These are phyloP conservation scores for Vitellaria paradoxa DNA, from an alignment of 179 eudicot species.

Conservation along the genomic window DNA sequence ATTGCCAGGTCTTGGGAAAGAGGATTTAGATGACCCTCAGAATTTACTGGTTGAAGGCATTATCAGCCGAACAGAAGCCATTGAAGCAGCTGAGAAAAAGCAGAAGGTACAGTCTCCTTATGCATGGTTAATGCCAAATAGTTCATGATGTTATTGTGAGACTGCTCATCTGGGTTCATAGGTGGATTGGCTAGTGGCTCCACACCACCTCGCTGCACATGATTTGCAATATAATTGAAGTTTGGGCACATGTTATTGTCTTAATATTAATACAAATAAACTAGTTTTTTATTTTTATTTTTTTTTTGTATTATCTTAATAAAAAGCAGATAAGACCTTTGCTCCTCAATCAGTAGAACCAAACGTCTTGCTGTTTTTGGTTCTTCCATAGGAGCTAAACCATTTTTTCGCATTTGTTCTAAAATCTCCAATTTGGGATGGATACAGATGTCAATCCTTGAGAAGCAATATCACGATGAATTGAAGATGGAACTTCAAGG, in stretches of 20 bases:
- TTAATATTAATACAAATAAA: not conserved
- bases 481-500: slow-evolving; percentile 60
- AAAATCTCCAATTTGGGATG: slow-evolving; percentile 4
- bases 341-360: not conserved
- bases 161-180: not conserved
- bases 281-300: not conserved
- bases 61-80: slow-evolving; percentile 67
- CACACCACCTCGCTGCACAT: not conserved
- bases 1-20: slow-evolving; percentile 72
- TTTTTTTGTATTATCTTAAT: not conserved
- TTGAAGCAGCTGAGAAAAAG: slow-evolving; percentile 72
- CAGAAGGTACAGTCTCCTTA: slow-evolving; percentile 43
- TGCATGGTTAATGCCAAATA: not conserved
- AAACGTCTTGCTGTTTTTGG: not conserved
- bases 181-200: not conserved
- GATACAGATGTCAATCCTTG: slow-evolving; percentile 50
- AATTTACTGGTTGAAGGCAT: slow-evolving; percentile 65
- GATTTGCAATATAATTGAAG: not conserved
- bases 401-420: not conserved
- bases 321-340: not conserved
- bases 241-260: not conserved
- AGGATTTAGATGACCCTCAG: slow-evolving; percentile 69
- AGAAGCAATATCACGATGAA: slow-evolving; percentile 69
- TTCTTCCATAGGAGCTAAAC: not conserved
- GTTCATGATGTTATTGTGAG: not conserved